phyloP scores from a whole-genome alignment of 2,329 filamentous ascomycete genomes.

The Fusarium nelsonii region DNA sequence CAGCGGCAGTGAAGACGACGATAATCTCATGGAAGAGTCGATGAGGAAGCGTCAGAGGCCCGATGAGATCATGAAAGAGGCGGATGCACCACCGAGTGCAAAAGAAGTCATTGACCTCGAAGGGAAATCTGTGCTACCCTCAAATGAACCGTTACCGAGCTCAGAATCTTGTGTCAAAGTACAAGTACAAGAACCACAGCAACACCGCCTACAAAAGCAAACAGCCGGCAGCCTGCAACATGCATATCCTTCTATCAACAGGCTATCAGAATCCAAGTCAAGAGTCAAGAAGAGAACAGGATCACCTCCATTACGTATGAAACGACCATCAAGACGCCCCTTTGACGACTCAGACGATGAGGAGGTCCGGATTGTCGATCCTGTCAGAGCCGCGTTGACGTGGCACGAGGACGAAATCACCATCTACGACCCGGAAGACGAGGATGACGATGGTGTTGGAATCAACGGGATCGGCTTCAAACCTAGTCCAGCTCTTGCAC shows the following conservation, averaged over 20 bases:
- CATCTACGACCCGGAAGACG: constrained; percentile 72
- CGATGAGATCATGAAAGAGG: constrained; percentile 51
- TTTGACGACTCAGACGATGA: constrained; percentile 49
- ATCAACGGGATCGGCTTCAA: constrained; percentile 77
- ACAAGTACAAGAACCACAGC: constrained; percentile 16
- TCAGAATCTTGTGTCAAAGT: constrained; percentile 1
- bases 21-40: constrained; percentile 48
- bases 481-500: constrained; percentile 71
- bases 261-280: constrained; percentile 56
- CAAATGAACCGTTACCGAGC: constrained; percentile 6
- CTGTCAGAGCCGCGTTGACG: constrained; percentile 69
- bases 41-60: constrained; percentile 56
- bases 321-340: constrained; percentile 37
- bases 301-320: constrained; percentile 56
- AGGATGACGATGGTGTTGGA: constrained; percentile 75
- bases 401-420: constrained; percentile 79
- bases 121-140: constrained; percentile 15
- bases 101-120: constrained; percentile 24
- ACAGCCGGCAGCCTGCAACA: constrained; percentile 46
- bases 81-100: constrained; percentile 32
- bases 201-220: constrained; percentile 27
- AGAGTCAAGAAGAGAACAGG: constrained; percentile 53
- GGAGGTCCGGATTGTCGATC: constrained; percentile 60
- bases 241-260: constrained; percentile 56
- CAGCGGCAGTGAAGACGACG: constrained; percentile 44